Base-by-base conservation (phyloP, 441 rosid genomes). In the Theobroma grandiflorum region DNA sequence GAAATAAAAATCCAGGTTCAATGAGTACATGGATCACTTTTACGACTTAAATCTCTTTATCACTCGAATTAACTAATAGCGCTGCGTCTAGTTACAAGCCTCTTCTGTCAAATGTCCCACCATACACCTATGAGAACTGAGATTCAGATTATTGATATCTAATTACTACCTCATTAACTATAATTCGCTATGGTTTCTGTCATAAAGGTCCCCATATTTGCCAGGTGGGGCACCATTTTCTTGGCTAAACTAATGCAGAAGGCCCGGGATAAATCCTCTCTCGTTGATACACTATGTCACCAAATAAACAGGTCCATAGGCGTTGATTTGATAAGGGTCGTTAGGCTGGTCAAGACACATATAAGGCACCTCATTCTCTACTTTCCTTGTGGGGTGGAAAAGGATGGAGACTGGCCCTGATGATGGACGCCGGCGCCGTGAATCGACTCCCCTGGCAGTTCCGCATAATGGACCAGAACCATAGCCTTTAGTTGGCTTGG, bases 291-390 rank as follows among this genome's bases (percentile, higher is more conserved):
- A 57, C 57, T 80, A 87, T 38, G 91, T 89, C 33, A 91, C 92
- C 76, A 88, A 84, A 80, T 87, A 88, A 57, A 88, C 80, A 68
- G 91, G 92, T n/a, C 92, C 91, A 64, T 82, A 90, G n/a, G 88
- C 76, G 20, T 80, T 88, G 40, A 79, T 81, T 49, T 79, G 80
- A n/a, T 82, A 76, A 68, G 81, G 76, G 43, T 71, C 76, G 72
- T 82, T 81, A 50, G 66, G 47, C 11, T 77, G 79, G 43, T 82
- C 85, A 35, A 89, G 91, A 65, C 84, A 80, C 83, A 86, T 62
- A 31, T 88, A 90, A 45, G 87, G 88, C 22, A 61, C 79, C 78
- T 92, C 86, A 42, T 76, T 82, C 75, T 80, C 88, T 12, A 58
- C 63, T 74, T 81, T 83, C 79, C 81, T 85, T 14, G 71, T 43